Evolutionary conservation across 1,139 yeast species (phyloP), one percentile per base, ranked within the genome.

Genomic region (Debaryomyces psychrophilus): DNA sequence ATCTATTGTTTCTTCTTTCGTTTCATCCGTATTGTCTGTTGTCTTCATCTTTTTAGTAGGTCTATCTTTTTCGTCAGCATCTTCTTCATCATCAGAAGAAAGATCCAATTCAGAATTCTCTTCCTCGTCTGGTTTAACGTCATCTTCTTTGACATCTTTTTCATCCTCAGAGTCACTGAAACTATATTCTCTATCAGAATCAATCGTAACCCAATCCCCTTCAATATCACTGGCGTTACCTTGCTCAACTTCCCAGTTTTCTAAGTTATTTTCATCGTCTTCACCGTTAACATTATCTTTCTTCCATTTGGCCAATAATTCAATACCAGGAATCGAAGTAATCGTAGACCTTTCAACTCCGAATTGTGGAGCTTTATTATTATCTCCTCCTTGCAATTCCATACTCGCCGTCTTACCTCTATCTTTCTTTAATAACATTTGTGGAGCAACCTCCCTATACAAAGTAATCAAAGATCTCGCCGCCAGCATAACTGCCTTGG

Each of bases 401-500:
- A 92, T 86, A 22, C 95, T 76, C 11, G 97, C 98, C 31, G 76
- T 70, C 71, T 93, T 93, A 61, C 99, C 99, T 63, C 99, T 81
- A 63, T 95, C 98, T 62, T 89, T 90, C 59, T 83, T 79, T 48
- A 79, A 77, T 60, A 93, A 79, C 97, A 93, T 89, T 55, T 93
- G 96, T 5, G 99, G 99, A 1, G 97, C 97, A 44, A 90, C 85
- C 54, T 90, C 97, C 67, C 99, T 80, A 67, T 88, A 93, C 46
- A 93, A 74, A 0, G 92, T 71, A 50, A 93, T 83, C 68, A 93
- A 78, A n/a, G 95, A 82, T 59, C 95, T 82, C 2, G 98, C 97
- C 36, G 98, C 99, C 84, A 86, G 87, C 76, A 84, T 83, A 31
- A 93, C 99, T 4, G 96, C 83, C 71, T 95, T 93, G 33, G 97